Evolutionary conservation across 2,329 filamentous ascomycete genomes (phyloP).

Genomic region (Paecilomyces sp.): DNA sequence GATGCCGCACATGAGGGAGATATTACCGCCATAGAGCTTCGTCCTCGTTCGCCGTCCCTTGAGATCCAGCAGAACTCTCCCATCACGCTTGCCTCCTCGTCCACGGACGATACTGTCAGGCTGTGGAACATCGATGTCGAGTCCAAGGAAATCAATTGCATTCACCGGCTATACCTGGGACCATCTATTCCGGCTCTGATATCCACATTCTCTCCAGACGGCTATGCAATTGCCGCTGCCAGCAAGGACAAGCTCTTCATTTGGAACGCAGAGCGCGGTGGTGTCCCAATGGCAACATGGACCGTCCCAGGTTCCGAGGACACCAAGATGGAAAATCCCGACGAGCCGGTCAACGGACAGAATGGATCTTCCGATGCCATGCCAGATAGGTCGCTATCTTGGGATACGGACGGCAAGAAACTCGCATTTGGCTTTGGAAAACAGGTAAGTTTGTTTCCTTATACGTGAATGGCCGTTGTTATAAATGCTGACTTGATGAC

Average conservation of each 20-base stretch:
- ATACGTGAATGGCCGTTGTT: neutral
- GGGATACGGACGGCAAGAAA: constrained; percentile 49
- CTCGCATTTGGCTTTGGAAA: constrained; percentile 44
- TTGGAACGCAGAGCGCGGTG: constrained; percentile 41
- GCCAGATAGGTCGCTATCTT: constrained; percentile 38
- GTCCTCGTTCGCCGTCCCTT: constrained; percentile 22
- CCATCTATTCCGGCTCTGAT: constrained; percentile 31
- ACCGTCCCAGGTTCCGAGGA: constrained; percentile 21
- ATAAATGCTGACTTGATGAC: neutral
- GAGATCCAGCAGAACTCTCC: constrained; percentile 17
- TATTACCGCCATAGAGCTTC: constrained; percentile 38
- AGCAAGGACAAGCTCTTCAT: constrained; percentile 37
- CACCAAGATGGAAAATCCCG: constrained; percentile 25
- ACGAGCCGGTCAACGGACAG: constrained; percentile 26
- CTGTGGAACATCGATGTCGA: constrained; percentile 37
- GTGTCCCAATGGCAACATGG: constrained; percentile 36
- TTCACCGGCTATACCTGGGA: constrained; percentile 31
- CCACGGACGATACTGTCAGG: constrained; percentile 38
- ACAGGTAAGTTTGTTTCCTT: constrained; percentile 32
- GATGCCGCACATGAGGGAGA: constrained; percentile 33
- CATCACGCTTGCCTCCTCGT: constrained; percentile 37
- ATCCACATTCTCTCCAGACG: constrained; percentile 40
- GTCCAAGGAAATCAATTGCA: constrained; percentile 25
- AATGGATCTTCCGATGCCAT: constrained; percentile 21
- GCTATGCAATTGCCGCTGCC: constrained; percentile 38